A percentile compares a stretch with the other conserved stretches of the same genome.
phyloP scores from a whole-genome alignment of 257 asterid species.

The Misopates orontium region DNA sequence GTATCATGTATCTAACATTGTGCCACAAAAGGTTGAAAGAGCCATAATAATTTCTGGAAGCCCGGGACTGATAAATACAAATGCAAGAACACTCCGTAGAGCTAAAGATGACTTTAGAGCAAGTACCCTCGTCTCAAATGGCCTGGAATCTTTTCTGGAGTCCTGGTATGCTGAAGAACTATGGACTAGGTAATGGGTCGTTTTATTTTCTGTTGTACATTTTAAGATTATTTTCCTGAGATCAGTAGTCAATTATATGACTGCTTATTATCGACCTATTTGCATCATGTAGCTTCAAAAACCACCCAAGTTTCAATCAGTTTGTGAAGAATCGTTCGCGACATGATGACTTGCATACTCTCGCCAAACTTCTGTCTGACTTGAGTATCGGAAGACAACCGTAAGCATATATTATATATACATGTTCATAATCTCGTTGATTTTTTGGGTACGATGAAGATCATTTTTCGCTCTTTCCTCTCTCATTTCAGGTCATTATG shows the following conservation, averaged over 20 bases:
- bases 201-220: conserved; percentile 1
- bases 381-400: conserved; percentile 85
- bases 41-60: conserved; percentile 91
- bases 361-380: conserved; percentile 67
- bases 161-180: conserved; percentile 82
- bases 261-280: conserved; percentile 9
- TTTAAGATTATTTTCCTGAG: conserved; percentile 4
- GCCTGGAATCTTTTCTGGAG: conserved; percentile 64
- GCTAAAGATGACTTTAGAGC: conserved; percentile 89
- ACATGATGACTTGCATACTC: conserved; percentile 65
- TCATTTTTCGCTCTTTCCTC: background rate
- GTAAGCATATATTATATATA: conserved; percentile 58
- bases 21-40: conserved; percentile 53
- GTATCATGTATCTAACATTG: conserved; percentile 20
- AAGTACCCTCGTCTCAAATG: conserved; percentile 60
- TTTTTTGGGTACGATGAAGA: background rate
- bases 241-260: conserved; percentile 5
- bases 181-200: conserved; percentile 69
- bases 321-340: conserved; percentile 55
- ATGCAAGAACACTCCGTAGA: conserved; percentile 60
- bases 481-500: conserved; percentile 62
- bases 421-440: too few relatives aligned
- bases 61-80: conserved; percentile 71
- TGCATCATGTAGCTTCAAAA: conserved; percentile 62
- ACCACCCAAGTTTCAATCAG: conserved; percentile 69